Evolutionary conservation across 2,329 filamentous ascomycete genomes (phyloP).

Genomic region (Colletotrichum lentis): DNA sequence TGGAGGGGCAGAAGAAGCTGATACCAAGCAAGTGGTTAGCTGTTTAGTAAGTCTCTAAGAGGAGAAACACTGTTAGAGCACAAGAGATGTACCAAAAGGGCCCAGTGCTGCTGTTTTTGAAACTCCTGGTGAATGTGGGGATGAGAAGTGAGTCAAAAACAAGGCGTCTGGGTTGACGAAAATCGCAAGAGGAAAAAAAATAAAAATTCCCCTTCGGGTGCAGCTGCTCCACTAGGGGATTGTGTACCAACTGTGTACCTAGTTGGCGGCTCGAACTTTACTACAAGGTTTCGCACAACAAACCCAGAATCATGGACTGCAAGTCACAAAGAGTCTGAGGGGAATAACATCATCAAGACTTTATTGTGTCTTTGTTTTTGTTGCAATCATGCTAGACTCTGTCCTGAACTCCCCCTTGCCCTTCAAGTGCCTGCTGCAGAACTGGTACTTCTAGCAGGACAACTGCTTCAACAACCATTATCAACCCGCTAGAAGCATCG

Average conservation of each 20-base stretch:
- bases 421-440: neutral
- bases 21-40: neutral
- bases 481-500: conserved; percentile 4
- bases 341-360: neutral
- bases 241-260: neutral
- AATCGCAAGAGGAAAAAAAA: conserved; percentile 22
- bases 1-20: neutral
- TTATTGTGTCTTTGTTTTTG: too few species aligned
- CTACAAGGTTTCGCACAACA: neutral
- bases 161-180: conserved; percentile 15
- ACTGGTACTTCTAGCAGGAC: neutral
- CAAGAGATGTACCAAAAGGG: neutral
- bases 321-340: neutral
- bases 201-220: conserved; percentile 34
- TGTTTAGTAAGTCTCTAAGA: neutral
- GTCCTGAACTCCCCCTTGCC: neutral
- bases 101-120: neutral
- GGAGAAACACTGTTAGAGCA: neutral
- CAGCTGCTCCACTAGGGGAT: conserved; percentile 23
- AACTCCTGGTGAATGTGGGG: neutral
- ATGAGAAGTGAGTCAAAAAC: conserved; percentile 17
- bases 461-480: neutral
- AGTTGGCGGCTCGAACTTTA: conserved; percentile 14
- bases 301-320: neutral
- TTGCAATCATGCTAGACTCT: neutral